A percentile compares a stretch with the other conserved stretches of the same genome.
phyloP scores from a whole-genome alignment of 2,329 filamentous ascomycete genomes.

The Aspergillus unguis region DNA sequence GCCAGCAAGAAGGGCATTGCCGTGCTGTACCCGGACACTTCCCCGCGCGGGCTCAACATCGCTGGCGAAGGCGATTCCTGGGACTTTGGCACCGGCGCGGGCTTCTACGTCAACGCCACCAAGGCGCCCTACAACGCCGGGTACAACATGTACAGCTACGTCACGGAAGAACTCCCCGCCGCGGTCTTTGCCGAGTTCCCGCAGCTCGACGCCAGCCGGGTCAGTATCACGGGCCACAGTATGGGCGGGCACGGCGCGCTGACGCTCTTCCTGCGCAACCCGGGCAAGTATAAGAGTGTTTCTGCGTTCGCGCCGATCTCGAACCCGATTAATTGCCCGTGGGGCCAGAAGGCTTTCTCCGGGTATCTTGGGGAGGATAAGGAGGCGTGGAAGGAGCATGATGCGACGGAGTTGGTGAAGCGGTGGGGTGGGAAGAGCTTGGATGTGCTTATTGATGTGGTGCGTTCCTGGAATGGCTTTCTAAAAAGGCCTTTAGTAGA shows the following conservation, averaged over 20 bases:
- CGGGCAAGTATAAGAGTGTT: slow-evolving; percentile 82
- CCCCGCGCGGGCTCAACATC: slow-evolving; percentile 76
- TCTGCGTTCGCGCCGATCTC: slow-evolving; percentile 87
- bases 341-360: slow-evolving; percentile 92
- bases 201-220: slow-evolving; percentile 65
- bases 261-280: slow-evolving; percentile 82
- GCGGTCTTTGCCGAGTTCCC: slow-evolving; percentile 70
- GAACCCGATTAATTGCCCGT: slow-evolving; percentile 81
- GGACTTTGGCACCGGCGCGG: slow-evolving; percentile 88
- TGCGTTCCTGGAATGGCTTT: slow-evolving; percentile 42
- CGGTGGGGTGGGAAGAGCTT: slow-evolving; percentile 67
- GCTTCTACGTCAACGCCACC: slow-evolving; percentile 91
- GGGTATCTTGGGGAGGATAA: slow-evolving; percentile 82
- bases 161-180: slow-evolving; percentile 80
- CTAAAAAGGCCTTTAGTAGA: background rate
- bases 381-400: slow-evolving; percentile 80
- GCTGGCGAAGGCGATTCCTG: slow-evolving; percentile 81
- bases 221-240: slow-evolving; percentile 88
- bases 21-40: slow-evolving; percentile 93
- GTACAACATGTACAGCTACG: slow-evolving; percentile 95
- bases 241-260: slow-evolving; percentile 98
- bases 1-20: slow-evolving; percentile 80
- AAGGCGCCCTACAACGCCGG: slow-evolving; percentile 67
- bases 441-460: slow-evolving; percentile 82
- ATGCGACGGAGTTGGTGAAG: slow-evolving; percentile 85